Base-by-base conservation (phyloP, 805 yeast species). In the Myxozyma nipponensis region DNA sequence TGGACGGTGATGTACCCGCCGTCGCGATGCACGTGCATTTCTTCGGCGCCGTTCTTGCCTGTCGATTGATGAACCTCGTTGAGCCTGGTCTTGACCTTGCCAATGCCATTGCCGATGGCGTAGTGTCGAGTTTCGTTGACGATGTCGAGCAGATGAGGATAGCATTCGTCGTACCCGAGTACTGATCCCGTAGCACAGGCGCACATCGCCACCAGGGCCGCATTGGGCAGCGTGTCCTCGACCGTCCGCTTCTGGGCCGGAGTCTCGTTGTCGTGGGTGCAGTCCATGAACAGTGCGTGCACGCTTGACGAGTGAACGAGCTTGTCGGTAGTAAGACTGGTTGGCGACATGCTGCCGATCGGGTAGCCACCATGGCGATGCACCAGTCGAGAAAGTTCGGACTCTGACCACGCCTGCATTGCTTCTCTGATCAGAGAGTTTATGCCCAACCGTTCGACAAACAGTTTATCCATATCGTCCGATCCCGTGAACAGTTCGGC, bases 331-430 rank as follows among this genome's bases (percentile, higher is more conserved):
- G 65, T 65, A 0, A 77, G 74, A 28, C 72, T 74, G 22, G 72
- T 59, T 32, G 68, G 69, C 1, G 77, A 49, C 60, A 85, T 83
- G 0, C 96, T 88, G 3, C 98, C 98, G 66, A 91, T 86, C 32
- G 98, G 96, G 58, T 88, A 75, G 2, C 98, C 98, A 32, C 97
- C 98, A 66, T 91, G 95, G 62, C 82, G 80, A 66, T 91, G 96
- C 23, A 91, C 84, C 44, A 90, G 74, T 50, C 91, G 74, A 2
- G 96, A 87, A 28, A 91, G 75, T 63, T 91, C 98, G 35, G 78
- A 82, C 10, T 86, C 93, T 10, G 84, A 81, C 82, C 93, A 83
- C 1, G 97, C 93, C 70, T 89, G 97, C 95, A 93, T 91, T 0
- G 98, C 98, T 65, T 91, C 98, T 63, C 98, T 79, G 48, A 91